Conservation (phyloP, 352 stramenopile species). For the Phytophthora hibernalis region DNA sequence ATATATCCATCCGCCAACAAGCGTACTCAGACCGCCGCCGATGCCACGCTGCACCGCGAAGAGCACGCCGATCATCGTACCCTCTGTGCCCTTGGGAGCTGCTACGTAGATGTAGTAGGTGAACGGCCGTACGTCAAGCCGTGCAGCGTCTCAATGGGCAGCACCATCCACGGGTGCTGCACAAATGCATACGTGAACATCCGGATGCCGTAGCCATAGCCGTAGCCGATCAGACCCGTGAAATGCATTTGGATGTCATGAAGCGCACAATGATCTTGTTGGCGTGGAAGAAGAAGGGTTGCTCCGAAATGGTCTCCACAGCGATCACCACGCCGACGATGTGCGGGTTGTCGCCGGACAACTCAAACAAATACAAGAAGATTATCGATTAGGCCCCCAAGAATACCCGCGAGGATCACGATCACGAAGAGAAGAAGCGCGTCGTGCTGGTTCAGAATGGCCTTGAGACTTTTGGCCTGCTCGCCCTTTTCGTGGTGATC, state of each 20-base stretch:
- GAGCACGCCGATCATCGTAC: slow-evolving; percentile 53
- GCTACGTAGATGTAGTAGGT: slow-evolving; percentile 55
- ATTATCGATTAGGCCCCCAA: slow-evolving; percentile 44
- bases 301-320: slow-evolving; percentile 49
- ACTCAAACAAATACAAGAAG: slow-evolving; percentile 40
- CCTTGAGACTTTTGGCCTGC: slow-evolving; percentile 37
- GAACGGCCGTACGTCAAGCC: slow-evolving; percentile 52
- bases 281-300: slow-evolving; percentile 58
- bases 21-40: slow-evolving; percentile 41
- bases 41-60: slow-evolving; percentile 47
- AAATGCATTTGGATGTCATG: slow-evolving; percentile 44
- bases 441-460: slow-evolving; percentile 39
- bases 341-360: slow-evolving; percentile 41
- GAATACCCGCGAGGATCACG: slow-evolving; percentile 43
- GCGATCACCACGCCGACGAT: slow-evolving; percentile 51
- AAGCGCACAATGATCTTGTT: slow-evolving; percentile 51
- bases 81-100: slow-evolving; percentile 44
- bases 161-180: slow-evolving; percentile 44
- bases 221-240: too few species aligned
- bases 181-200: slow-evolving; percentile 48
- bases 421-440: slow-evolving; percentile 45
- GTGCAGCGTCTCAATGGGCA: slow-evolving; percentile 53
- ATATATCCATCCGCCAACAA: slow-evolving; percentile 55
- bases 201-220: slow-evolving; percentile 47
- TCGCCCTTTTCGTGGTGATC: slow-evolving; percentile 43